A percentile compares a stretch with the other conserved stretches of the same genome.
phyloP scores from a whole-genome alignment of 2,329 filamentous ascomycete species.

The Botrytis fabae region DNA sequence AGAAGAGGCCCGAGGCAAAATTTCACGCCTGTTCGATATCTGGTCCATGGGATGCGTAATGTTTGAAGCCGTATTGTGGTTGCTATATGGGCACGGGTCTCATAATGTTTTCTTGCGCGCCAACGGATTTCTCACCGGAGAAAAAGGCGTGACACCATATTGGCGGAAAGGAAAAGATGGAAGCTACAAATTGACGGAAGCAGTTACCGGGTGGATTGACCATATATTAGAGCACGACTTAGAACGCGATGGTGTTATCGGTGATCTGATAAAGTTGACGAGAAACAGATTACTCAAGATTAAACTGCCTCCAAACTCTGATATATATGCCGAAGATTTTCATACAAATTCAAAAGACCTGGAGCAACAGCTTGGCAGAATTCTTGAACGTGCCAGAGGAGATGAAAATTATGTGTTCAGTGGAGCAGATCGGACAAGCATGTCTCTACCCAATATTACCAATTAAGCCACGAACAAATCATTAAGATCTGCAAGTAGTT shows the following conservation, averaged over 20 bases:
- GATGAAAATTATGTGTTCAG: neutral
- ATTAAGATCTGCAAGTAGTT: neutral
- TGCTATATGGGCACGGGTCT: neutral
- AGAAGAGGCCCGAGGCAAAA: neutral
- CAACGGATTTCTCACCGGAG: neutral
- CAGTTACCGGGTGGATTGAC: neutral
- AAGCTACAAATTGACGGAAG: neutral
- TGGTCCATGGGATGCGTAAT: constrained; percentile 16
- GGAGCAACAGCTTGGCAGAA: neutral
- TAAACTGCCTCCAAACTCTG: neutral
- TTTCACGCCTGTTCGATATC: constrained; percentile 7
- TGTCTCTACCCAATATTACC: neutral
- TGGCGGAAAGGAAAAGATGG: neutral
- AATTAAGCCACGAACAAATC: neutral
- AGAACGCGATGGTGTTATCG: neutral
- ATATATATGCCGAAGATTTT: neutral
- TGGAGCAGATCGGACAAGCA: neutral
- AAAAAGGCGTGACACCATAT: neutral
- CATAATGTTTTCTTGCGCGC: neutral
- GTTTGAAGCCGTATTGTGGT: constrained; percentile 10
- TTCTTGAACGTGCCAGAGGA: neutral
- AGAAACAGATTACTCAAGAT: neutral
- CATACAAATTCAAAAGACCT: constrained; percentile 2
- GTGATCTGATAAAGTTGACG: neutral
- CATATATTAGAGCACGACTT: neutral